Evolutionary conservation across 2,329 filamentous ascomycete species (phyloP).

Genomic region (Monosporascus sp.): DNA sequence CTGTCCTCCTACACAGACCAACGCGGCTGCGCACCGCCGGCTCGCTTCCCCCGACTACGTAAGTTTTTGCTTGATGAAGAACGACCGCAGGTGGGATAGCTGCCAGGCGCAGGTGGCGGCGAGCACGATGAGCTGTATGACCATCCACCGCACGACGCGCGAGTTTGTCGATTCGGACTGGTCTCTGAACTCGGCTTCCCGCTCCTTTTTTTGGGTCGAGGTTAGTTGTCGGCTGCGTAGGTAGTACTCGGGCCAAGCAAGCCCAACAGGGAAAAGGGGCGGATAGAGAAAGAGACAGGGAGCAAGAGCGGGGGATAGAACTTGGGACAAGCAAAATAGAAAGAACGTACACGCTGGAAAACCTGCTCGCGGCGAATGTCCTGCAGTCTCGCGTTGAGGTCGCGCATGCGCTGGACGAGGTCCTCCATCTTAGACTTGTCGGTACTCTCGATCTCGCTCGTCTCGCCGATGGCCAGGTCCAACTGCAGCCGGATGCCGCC

Average conservation of each 20-base stretch:
- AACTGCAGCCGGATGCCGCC: conserved; percentile 79
- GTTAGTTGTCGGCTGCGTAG: conserved; percentile 1
- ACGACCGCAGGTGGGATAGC: conserved; percentile 86
- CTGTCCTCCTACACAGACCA: too few relatives aligned
- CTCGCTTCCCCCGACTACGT: conserved; percentile 51
- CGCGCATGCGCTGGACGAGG: conserved; percentile 80
- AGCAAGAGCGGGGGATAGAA: not conserved
- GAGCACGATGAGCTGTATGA: conserved; percentile 82
- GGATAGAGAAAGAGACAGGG: not conserved
- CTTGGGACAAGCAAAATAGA: not conserved
- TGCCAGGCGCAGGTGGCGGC: conserved; percentile 94
- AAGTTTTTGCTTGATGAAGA: conserved; percentile 99
- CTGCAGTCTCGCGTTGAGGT: conserved; percentile 78
- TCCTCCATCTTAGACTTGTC: conserved; percentile 92
- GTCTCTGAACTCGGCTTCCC: conserved; percentile 95
- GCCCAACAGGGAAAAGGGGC: not conserved
- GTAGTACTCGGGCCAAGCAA: not conserved
- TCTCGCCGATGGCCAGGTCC: conserved; percentile 92
- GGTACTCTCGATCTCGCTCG: conserved; percentile 84
- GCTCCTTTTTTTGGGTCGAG: conserved; percentile 56
- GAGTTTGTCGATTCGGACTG: conserved; percentile 92
- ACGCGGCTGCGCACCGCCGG: too few relatives aligned
- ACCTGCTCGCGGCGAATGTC: conserved; percentile 94
- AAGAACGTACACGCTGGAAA: conserved; percentile 73
- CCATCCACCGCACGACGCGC: conserved; percentile 87